phyloP scores from a whole-genome alignment of 2,329 filamentous ascomycete genomes.

The Helotiales sp. region DNA sequence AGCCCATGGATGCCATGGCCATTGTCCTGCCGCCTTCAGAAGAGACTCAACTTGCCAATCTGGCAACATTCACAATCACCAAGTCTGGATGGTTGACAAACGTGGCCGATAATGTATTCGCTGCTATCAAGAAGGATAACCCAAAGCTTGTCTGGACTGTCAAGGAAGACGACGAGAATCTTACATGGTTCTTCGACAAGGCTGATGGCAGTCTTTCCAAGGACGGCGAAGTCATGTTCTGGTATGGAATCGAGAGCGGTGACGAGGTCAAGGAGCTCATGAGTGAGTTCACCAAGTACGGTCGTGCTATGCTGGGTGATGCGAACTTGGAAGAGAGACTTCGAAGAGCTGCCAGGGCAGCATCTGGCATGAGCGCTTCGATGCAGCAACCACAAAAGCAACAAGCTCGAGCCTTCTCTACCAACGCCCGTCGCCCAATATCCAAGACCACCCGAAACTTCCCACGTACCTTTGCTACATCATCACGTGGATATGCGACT shows the following conservation, averaged over 20 bases:
- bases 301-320: conserved; percentile 84
- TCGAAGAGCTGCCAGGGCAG: conserved; percentile 72
- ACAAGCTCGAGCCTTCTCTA: conserved; percentile 70
- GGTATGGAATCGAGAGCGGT: conserved; percentile 77
- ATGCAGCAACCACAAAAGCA: conserved; percentile 48
- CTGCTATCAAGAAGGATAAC: conserved; percentile 90
- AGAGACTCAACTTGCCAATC: conserved; percentile 70
- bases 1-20: conserved; percentile 87
- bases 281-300: conserved; percentile 80
- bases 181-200: conserved; percentile 98
- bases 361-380: conserved; percentile 56
- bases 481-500: conserved; percentile 54
- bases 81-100: conserved; percentile 95
- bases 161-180: conserved; percentile 90
- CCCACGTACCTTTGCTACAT: conserved; percentile 17
- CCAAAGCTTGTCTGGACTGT: conserved; percentile 95
- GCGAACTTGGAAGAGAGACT: conserved; percentile 86
- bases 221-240: conserved; percentile 90
- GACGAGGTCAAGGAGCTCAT: conserved; percentile 82
- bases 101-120: conserved; percentile 92
- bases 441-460: conserved; percentile 19
- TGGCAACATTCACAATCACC: conserved; percentile 89
- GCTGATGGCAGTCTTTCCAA: conserved; percentile 87
- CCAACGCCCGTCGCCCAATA: conserved; percentile 46
- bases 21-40: conserved; percentile 77